Conservation (phyloP, 139 green algal species). For the Haematococcus lacustris region DNA sequence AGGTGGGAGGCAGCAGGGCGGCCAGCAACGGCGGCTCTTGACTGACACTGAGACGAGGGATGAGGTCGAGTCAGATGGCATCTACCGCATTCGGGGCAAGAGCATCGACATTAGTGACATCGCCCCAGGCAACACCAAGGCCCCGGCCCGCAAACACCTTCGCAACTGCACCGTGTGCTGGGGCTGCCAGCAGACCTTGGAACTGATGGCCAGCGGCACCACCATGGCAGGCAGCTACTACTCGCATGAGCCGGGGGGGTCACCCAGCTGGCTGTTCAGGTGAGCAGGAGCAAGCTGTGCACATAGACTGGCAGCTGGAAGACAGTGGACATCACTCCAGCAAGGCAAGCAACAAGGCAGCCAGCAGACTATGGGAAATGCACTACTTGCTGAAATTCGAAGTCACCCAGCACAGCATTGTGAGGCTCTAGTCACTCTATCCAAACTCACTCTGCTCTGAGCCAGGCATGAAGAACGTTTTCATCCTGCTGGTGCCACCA, state of each 20-base stretch:
- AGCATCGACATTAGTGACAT: slow-evolving; percentile 22
- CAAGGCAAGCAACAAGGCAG: too few relatives aligned
- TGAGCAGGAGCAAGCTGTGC: too few relatives aligned
- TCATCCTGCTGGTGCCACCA: not conserved
- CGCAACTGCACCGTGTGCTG: slow-evolving; percentile 37
- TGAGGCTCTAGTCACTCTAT: too few relatives aligned
- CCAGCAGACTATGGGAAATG: too few relatives aligned
- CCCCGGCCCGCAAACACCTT: slow-evolving; percentile 11
- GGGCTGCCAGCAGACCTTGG: slow-evolving; percentile 33
- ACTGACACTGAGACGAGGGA: not conserved
- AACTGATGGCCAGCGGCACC: slow-evolving; percentile 32
- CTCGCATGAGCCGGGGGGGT: slow-evolving; percentile 35
- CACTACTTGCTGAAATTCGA: too few relatives aligned
- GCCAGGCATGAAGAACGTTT: not conserved
- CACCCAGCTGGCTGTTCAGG: slow-evolving; percentile 38
- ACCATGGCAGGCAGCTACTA: slow-evolving; percentile 31
- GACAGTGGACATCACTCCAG: too few relatives aligned
- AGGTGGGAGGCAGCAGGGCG: too few relatives aligned
- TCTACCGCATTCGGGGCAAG: slow-evolving; percentile 21
- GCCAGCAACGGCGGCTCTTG: not conserved
- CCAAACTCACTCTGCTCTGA: too few relatives aligned
- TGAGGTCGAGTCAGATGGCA: slow-evolving; percentile 9
- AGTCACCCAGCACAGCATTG: too few relatives aligned
- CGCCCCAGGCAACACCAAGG: slow-evolving; percentile 17
- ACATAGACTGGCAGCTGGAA: too few relatives aligned